Evolutionary conservation across 768 basidiomycete species (phyloP).

Genomic region (Coprinopsis sp.): DNA sequence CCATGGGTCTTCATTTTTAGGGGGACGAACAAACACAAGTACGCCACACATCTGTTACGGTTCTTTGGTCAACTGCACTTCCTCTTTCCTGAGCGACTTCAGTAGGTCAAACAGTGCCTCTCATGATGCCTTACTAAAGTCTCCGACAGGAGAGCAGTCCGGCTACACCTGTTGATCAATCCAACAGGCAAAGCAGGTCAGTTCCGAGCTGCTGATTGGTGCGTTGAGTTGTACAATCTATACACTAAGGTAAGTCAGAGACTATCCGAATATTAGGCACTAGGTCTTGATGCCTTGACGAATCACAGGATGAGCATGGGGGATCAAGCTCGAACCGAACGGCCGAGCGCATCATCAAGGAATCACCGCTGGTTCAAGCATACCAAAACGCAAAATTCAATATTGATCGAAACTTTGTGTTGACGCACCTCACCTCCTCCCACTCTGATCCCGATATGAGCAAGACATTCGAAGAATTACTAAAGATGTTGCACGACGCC

Average conservation of each 20-base stretch:
- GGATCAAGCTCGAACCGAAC: constrained; percentile 12
- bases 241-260: constrained; percentile 39
- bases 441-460: constrained; percentile 23
- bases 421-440: constrained; percentile 15
- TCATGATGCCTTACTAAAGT: constrained; percentile 11
- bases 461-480: constrained; percentile 17
- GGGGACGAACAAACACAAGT: constrained; percentile 24
- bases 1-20: constrained; percentile 20
- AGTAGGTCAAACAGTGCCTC: constrained; percentile 3
- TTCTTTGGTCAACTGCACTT: constrained; percentile 17
- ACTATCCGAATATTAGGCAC: too few species aligned
- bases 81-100: constrained; percentile 12
- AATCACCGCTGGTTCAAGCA: constrained; percentile 22
- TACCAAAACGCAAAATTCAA: constrained; percentile 16
- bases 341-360: constrained; percentile 12
- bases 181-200: constrained; percentile 23
- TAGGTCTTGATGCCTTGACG: too few species aligned
- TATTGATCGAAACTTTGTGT: constrained; percentile 19
- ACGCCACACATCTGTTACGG: constrained; percentile 14
- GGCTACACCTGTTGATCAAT: constrained; percentile 5
- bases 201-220: constrained; percentile 35
- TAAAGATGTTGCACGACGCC: constrained; percentile 3
- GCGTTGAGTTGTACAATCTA: constrained; percentile 37
- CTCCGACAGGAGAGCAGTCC: neutral
- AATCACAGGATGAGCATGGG: constrained; percentile 12